Percentiles rank a stretch among this genome's conserved stretches.
These are phyloP conservation scores for Cladophialophora exuberans DNA, from an alignment of 2,329 filamentous ascomycete species.

Conservation along the genomic window DNA sequence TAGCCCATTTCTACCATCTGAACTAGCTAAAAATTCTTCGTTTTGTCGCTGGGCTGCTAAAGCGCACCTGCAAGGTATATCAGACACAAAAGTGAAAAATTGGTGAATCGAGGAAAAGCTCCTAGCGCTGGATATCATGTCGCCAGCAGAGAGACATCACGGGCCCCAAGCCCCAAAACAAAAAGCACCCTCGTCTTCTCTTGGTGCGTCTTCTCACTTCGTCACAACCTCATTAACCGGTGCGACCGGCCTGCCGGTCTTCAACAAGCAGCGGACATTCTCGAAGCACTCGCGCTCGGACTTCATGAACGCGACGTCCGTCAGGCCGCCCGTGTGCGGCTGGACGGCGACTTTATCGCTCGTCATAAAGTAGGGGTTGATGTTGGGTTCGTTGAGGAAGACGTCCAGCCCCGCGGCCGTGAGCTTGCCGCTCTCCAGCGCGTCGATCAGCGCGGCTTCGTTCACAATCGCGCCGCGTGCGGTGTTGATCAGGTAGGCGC, in stretches of 20 bases:
- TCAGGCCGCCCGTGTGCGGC: slow-evolving; percentile 51
- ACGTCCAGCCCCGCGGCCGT: slow-evolving; percentile 55
- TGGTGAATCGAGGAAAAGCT: too few relatives aligned
- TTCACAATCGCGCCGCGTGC: slow-evolving; percentile 55
- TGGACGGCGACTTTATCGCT: slow-evolving; percentile 49
- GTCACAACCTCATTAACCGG: slow-evolving; percentile 39
- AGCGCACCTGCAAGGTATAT: too few relatives aligned
- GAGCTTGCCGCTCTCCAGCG: slow-evolving; percentile 52
- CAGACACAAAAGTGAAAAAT: too few relatives aligned
- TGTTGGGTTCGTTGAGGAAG: slow-evolving; percentile 49
- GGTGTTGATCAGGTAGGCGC: slow-evolving; percentile 55
- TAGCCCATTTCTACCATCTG: too few relatives aligned
- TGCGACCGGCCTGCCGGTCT: slow-evolving; percentile 43
- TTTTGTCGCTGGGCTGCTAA: too few relatives aligned
- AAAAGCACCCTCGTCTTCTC: background rate
- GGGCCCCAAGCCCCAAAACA: background rate
- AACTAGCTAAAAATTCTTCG: too few relatives aligned
- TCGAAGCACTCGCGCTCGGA: slow-evolving; percentile 52
- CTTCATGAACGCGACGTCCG: slow-evolving; percentile 48
- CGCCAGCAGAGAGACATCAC: too few relatives aligned
- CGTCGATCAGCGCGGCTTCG: slow-evolving; percentile 52
- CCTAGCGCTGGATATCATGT: too few relatives aligned
- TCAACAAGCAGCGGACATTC: slow-evolving; percentile 48
- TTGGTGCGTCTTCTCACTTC: background rate
- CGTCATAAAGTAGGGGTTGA: slow-evolving; percentile 45